These are phyloP conservation scores for Nakazawaea ishiwadae DNA, from an alignment of 805 yeast genomes.

Conservation along the genomic window DNA sequence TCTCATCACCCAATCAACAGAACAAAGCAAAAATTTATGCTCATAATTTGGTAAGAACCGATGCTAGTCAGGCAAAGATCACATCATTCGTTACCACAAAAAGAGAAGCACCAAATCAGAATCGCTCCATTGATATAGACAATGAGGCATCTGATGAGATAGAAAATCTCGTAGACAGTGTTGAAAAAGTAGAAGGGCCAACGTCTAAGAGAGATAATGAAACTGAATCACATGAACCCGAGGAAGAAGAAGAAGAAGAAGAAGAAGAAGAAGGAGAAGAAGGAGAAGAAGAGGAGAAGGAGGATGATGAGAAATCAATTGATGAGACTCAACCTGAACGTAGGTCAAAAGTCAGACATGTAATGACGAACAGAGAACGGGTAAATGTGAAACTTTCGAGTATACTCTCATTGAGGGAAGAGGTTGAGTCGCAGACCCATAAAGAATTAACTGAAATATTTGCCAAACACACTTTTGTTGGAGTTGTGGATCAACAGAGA, in stretches of 20 bases:
- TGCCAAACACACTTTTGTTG: constrained; percentile 69
- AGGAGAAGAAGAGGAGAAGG: constrained; percentile 4
- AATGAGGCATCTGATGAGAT: neutral
- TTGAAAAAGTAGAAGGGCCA: too few relatives aligned
- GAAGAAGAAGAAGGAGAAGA: too few relatives aligned
- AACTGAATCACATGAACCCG: too few relatives aligned
- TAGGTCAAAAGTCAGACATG: neutral
- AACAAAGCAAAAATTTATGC: constrained; percentile 42
- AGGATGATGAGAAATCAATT: constrained; percentile 7
- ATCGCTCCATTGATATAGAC: neutral
- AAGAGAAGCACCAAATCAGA: too few relatives aligned
- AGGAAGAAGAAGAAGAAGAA: too few relatives aligned
- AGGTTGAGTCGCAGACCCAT: constrained; percentile 42
- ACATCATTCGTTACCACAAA: constrained; percentile 27
- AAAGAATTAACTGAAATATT: constrained; percentile 61
- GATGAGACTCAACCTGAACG: too few relatives aligned
- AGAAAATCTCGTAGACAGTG: too few relatives aligned
- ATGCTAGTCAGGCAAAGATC: constrained; percentile 55
- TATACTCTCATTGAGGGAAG: constrained; percentile 48
- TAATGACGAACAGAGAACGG: constrained; percentile 19
- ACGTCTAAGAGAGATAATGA: too few relatives aligned
- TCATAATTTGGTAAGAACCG: constrained; percentile 67
- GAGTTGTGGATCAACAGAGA: constrained; percentile 68
- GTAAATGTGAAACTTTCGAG: constrained; percentile 51
- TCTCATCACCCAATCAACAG: neutral